These are phyloP conservation scores for Cyberlindnera petersonii DNA, from an alignment of 805 yeast genomes.

Conservation along the genomic window DNA sequence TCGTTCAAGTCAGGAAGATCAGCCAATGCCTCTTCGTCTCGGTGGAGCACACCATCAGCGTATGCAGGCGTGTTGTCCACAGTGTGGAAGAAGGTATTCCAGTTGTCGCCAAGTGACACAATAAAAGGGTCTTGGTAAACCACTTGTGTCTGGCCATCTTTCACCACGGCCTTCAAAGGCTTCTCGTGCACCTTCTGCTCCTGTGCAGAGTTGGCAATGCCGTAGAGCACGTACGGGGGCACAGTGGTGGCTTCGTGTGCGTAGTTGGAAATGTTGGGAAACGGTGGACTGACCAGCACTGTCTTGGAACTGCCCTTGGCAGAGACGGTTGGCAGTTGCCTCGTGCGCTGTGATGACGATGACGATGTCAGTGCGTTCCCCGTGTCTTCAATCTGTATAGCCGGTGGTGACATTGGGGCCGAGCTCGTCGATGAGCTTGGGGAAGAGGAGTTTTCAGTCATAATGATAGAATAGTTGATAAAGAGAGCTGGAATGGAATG, in stretches of 20 bases:
- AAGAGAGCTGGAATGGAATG: too few relatives aligned
- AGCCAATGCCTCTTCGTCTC: constrained; percentile 24
- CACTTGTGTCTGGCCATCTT: constrained; percentile 4
- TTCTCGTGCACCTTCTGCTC: constrained; percentile 14
- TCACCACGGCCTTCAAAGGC: constrained; percentile 13
- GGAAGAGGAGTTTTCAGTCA: too few relatives aligned
- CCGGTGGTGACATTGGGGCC: background rate
- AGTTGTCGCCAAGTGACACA: constrained; percentile 39
- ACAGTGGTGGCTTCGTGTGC: constrained; percentile 40
- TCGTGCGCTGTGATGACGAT: background rate
- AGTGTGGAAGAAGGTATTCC: constrained; percentile 48
- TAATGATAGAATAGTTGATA: too few relatives aligned
- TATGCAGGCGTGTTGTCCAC: constrained; percentile 41
- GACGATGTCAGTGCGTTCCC: background rate
- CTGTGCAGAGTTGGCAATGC: constrained; percentile 34
- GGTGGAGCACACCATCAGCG: constrained; percentile 23
- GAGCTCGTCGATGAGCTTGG: background rate
- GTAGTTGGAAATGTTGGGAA: constrained; percentile 29
- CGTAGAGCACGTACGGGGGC: constrained; percentile 66
- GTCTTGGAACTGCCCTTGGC: background rate
- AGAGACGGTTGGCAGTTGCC: background rate
- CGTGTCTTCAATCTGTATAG: background rate
- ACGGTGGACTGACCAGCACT: constrained; percentile 14
- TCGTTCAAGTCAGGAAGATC: constrained; percentile 42
- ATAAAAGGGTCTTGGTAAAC: constrained; percentile 32